These are phyloP conservation scores for Eimeria tenella DNA, from an alignment of 169 alveolate species.

Conservation along the genomic window DNA sequence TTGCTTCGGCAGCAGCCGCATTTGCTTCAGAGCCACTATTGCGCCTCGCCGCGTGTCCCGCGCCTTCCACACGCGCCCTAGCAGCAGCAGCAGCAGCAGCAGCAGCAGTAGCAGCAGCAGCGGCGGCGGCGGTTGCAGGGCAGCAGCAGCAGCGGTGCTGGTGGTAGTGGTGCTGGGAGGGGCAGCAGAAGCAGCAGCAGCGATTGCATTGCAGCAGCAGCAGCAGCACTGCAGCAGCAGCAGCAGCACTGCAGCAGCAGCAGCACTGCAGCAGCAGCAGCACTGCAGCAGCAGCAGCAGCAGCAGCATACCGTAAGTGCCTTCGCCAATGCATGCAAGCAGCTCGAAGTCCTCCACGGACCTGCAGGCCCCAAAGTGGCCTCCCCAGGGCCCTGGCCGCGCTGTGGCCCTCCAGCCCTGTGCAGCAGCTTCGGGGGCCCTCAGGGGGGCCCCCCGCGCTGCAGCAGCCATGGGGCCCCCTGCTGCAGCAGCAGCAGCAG, in stretches of 20 bases:
- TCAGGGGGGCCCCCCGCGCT: neutral
- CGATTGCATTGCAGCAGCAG: too few relatives aligned
- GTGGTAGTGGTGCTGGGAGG: neutral
- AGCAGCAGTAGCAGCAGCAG: neutral
- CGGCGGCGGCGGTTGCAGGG: neutral
- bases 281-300: neutral
- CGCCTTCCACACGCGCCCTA: slow-evolving; percentile 67
- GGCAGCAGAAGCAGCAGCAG: too few relatives aligned
- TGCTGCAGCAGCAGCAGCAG: too few relatives aligned
- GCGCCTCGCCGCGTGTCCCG: slow-evolving; percentile 5
- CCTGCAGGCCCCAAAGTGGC: slow-evolving; percentile 40
- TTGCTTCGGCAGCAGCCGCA: slow-evolving; percentile 38
- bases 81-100: neutral
- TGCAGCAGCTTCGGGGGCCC: neutral
- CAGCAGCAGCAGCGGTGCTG: neutral
- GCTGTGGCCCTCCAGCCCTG: slow-evolving; percentile 30
- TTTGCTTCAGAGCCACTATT: slow-evolving; percentile 58
- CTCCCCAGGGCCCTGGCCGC: neutral
- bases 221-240: too few relatives aligned
- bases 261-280: too few relatives aligned
- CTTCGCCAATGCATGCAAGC: slow-evolving; percentile 49
- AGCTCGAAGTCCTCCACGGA: slow-evolving; percentile 56
- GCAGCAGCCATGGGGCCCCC: too few relatives aligned
- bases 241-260: neutral
- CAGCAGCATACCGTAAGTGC: slow-evolving; percentile 63